phyloP scores from a whole-genome alignment of 345 rosid species.

The Euphorbia pulcherrima region DNA sequence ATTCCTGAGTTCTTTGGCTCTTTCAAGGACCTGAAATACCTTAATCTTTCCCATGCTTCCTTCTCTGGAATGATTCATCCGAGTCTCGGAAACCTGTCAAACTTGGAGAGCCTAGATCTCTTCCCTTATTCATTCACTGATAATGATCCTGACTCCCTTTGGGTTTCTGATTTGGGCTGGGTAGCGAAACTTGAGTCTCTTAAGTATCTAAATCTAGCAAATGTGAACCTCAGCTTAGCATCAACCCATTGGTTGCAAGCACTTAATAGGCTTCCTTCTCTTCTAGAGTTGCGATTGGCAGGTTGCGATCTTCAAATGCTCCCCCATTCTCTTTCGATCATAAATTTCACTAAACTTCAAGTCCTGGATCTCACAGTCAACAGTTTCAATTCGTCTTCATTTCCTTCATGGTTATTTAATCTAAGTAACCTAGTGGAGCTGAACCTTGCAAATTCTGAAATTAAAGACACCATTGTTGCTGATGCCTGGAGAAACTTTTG shows the following conservation, averaged over 20 bases:
- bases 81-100: conserved; percentile 28
- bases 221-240: conserved; percentile 23
- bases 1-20: conserved; percentile 30
- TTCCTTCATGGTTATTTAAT: conserved; percentile 47
- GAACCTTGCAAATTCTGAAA: conserved; percentile 30
- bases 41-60: conserved; percentile 26
- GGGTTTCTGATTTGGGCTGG: conserved; percentile 17
- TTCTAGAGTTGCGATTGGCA: conserved; percentile 26
- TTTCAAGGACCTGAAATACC: conserved; percentile 19
- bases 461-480: conserved; percentile 20
- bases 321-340: conserved; percentile 13
- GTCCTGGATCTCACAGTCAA: conserved; percentile 49
- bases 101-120: conserved; percentile 20
- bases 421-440: conserved; percentile 42
- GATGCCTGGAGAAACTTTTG: conserved; percentile 38
- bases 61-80: conserved; percentile 24
- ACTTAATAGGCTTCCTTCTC: conserved; percentile 29
- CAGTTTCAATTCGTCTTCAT: conserved; percentile 29
- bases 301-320: conserved; percentile 21
- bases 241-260: conserved; percentile 24
- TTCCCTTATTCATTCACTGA: conserved; percentile 1
- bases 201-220: conserved; percentile 22
- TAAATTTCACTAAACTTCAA: conserved; percentile 41
- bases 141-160: not conserved
- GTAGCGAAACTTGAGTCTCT: conserved; percentile 8